Percentiles rank a stretch among this genome's conserved stretches.
These are phyloP conservation scores for Solanum gandarillasii DNA, from an alignment of 257 asterid genomes.

Conservation along the genomic window DNA sequence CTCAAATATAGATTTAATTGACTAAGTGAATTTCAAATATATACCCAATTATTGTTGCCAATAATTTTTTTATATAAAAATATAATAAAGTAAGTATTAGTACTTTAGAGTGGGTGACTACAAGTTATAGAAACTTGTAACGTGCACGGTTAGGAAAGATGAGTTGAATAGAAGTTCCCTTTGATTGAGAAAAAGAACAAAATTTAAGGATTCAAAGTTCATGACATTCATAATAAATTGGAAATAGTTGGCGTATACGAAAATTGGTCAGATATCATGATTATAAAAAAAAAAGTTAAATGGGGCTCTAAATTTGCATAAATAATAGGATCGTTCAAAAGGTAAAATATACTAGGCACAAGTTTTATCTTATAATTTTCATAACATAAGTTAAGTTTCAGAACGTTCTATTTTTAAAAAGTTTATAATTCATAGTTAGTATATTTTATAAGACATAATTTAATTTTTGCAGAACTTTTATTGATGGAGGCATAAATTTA, in stretches of 20 bases:
- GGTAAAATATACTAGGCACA: neutral
- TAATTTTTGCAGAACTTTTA: neutral
- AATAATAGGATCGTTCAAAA: neutral
- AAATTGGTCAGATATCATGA: neutral
- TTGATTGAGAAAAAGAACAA: neutral
- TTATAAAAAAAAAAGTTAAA: too few species aligned
- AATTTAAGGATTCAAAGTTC: neutral
- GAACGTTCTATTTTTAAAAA: too few species aligned
- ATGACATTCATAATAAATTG: neutral
- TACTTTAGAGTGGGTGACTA: neutral
- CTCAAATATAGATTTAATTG: neutral
- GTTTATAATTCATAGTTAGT: neutral
- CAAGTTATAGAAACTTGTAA: neutral
- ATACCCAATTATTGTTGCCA: neutral
- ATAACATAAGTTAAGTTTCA: neutral
- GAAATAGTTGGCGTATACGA: neutral
- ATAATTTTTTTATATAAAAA: too few species aligned
- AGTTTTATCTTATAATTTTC: neutral
- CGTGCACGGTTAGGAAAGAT: neutral
- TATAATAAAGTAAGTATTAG: neutral
- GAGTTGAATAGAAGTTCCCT: neutral
- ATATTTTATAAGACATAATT: neutral
- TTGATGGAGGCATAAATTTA: too few species aligned
- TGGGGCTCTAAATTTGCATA: neutral
- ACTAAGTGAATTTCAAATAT: neutral